Base-by-base conservation (phyloP, 257 asterid species). In the Lithospermum erythrorhizon region DNA sequence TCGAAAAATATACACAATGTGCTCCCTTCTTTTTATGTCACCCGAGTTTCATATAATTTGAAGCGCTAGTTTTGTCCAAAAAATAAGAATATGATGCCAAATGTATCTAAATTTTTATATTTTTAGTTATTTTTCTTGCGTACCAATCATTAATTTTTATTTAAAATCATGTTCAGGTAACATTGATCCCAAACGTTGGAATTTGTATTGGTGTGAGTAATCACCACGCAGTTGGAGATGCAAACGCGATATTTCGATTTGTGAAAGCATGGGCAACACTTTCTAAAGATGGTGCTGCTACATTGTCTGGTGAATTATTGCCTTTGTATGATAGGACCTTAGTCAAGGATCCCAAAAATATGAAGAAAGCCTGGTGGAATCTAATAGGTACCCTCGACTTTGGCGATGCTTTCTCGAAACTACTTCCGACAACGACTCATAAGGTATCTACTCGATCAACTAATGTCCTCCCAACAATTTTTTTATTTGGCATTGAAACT, bases 221-320 rank as follows among this genome's bases (percentile, higher is more conserved):
- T 65, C 79, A 79, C 78, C 85, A 79, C 69, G 70, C 72, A 9
- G 68, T 68, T 57, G 85, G 82, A 57, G 85, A 79, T 49, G 85
- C 82, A 10, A 79, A 77, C 68, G 62, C 80, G 2, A 68, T 76
- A 61, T 76, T 71, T 37, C 69, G 75, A 0, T 79, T 79, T 58
- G 74, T 81, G 55, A 81, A 74, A 21, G 78, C 76, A 0, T 81
- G 87, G 84, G 82, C 80, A 13, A 53, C 79, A 10, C 69, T 70
- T 15, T 72, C 48, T 64, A 64, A 62, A 64, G 68, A 65, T 70
- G 73, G 69, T 15, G 15, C 18, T 41, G 49, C 16, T 1, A 11
- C 18, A 1, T 41, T 41, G 5, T 47, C 74, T 14, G 57, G 47
- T 70, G 65, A 68, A 10, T 53, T 56, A 1, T 13, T 60, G 13